These are phyloP conservation scores for Xylaria cubensis DNA, from an alignment of 495 filamentous ascomycete genomes.

Conservation along the genomic window DNA sequence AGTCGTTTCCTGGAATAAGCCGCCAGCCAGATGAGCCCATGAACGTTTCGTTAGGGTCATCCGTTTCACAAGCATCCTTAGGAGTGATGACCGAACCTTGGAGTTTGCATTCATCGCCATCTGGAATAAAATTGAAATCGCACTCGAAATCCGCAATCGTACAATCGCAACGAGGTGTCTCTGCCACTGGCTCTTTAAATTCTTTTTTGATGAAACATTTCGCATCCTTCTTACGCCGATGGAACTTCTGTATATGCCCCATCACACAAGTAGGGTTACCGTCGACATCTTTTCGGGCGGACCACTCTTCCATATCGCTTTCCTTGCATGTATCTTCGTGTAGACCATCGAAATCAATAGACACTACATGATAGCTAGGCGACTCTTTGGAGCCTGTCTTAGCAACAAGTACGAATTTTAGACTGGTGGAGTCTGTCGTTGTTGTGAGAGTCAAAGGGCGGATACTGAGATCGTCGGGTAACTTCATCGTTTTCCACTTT, in stretches of 20 bases:
- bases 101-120: conserved; percentile 64
- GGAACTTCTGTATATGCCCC: conserved; percentile 88
- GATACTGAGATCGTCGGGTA: conserved; percentile 67
- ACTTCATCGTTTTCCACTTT: conserved; percentile 70
- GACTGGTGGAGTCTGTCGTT: conserved; percentile 84
- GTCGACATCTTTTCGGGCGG: conserved; percentile 78
- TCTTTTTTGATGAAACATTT: conserved; percentile 89
- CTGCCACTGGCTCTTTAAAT: conserved; percentile 73
- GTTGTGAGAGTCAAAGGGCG: conserved; percentile 78
- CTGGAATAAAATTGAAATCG: conserved; percentile 82
- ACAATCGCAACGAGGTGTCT: conserved; percentile 77
- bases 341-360: conserved; percentile 81
- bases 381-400: conserved; percentile 53
- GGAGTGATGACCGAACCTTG: conserved; percentile 60
- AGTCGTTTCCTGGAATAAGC: conserved; percentile 89
- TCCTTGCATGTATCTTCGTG: conserved; percentile 82
- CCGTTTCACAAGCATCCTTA: conserved; percentile 69
- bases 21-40: conserved; percentile 88
- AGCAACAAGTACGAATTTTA: conserved; percentile 80
- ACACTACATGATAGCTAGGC: conserved; percentile 63
- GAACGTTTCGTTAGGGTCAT: conserved; percentile 68
- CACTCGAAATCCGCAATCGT: conserved; percentile 88
- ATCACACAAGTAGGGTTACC: conserved; percentile 87
- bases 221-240: conserved; percentile 79
- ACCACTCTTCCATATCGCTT: conserved; percentile 86